These are phyloP conservation scores for Davidsoniella eucalypti DNA, from an alignment of 2,329 filamentous ascomycete species.

Conservation along the genomic window DNA sequence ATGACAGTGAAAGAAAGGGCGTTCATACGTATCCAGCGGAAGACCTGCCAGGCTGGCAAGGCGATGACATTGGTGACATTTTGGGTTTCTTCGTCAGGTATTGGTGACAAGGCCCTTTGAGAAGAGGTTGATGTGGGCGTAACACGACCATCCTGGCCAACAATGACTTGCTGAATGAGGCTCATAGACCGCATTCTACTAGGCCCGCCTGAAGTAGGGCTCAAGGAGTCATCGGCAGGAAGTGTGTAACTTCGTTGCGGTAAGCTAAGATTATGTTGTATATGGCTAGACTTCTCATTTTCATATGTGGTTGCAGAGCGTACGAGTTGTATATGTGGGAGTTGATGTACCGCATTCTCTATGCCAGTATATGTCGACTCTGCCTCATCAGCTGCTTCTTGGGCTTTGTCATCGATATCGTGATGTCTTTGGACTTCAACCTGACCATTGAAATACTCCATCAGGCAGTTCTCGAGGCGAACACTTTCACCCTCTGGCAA, in stretches of 20 bases:
- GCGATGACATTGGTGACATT: constrained; percentile 62
- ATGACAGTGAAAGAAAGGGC: constrained; percentile 2
- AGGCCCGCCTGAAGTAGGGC: not conserved
- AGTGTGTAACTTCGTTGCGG: not conserved
- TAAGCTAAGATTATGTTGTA: no score
- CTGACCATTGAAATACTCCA: constrained; percentile 86
- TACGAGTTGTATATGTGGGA: not conserved
- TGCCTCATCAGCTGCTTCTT: no score
- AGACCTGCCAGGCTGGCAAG: constrained; percentile 96
- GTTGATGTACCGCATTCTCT: not conserved
- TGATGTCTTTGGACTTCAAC: constrained; percentile 51
- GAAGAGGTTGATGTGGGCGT: constrained; percentile 16
- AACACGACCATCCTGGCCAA: constrained; percentile 28
- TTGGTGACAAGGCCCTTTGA: constrained; percentile 21
- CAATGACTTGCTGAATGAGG: constrained; percentile 42
- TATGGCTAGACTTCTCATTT: no score
- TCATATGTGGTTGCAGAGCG: not conserved
- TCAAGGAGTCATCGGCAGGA: not conserved
- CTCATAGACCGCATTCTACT: constrained; percentile 29
- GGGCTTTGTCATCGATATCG: constrained; percentile 1
- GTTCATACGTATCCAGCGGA: constrained; percentile 69
- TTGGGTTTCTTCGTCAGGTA: constrained; percentile 20
- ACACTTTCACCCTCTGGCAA: constrained; percentile 54
- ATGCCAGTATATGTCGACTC: no score
- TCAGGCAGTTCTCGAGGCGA: constrained; percentile 77